Conservation (phyloP, 371 early-diverging fungal genomes). For the Parasitella parasitica region DNA sequence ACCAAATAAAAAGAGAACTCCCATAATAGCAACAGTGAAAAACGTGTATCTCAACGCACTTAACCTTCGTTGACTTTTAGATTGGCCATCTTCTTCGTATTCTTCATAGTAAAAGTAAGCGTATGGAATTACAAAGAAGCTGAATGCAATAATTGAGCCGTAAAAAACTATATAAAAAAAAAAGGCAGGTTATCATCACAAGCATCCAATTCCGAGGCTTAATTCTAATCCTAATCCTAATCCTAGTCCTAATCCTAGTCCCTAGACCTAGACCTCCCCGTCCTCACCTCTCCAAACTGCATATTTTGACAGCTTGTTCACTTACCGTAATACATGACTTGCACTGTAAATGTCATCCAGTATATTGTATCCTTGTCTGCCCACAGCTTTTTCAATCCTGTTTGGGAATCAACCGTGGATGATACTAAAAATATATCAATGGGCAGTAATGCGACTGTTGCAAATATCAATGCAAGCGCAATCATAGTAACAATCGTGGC, state of each 20-base stretch:
- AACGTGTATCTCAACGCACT: constrained; percentile 37
- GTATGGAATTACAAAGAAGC: constrained; percentile 52
- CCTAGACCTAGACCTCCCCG: neutral
- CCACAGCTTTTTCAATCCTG: constrained; percentile 60
- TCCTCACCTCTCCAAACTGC: neutral
- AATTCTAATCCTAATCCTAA: neutral
- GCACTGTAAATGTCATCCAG: constrained; percentile 38
- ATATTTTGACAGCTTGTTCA: neutral
- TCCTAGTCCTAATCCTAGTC: neutral
- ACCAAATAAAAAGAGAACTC: constrained; percentile 36
- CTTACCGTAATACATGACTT: constrained; percentile 53
- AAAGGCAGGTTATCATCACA: neutral
- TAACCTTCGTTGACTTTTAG: neutral
- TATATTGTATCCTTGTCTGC: constrained; percentile 54
- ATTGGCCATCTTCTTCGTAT: constrained; percentile 23
- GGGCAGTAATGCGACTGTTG: constrained; percentile 52
- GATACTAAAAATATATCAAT: constrained; percentile 64
- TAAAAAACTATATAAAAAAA: constrained; percentile 33
- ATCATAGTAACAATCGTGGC: constrained; percentile 42
- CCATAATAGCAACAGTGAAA: constrained; percentile 27
- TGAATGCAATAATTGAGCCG: constrained; percentile 39
- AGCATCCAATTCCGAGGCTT: neutral
- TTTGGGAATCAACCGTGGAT: constrained; percentile 49
- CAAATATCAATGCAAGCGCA: constrained; percentile 41
- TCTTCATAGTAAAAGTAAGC: constrained; percentile 60